Evolutionary conservation across 2,329 filamentous ascomycete genomes (phyloP).

Genomic region (Aspergillus sclerotialis): DNA sequence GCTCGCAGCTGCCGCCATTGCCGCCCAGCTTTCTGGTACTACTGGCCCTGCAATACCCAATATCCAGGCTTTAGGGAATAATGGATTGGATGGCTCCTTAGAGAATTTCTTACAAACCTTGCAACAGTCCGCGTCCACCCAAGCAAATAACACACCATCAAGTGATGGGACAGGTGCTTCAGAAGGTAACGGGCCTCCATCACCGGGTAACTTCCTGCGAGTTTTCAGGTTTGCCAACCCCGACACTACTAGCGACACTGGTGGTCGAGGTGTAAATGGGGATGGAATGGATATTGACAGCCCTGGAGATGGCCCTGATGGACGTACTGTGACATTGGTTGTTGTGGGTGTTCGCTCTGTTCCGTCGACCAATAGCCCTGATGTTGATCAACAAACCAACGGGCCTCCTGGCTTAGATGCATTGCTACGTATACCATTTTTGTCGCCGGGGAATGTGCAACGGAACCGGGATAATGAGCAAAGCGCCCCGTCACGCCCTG

Average conservation of each 20-base stretch:
- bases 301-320: slow-evolving; percentile 37
- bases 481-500: slow-evolving; percentile 46
- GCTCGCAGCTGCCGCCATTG: slow-evolving; percentile 57
- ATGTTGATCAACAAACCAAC: slow-evolving; percentile 38
- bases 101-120: slow-evolving; percentile 58
- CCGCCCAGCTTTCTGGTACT: slow-evolving; percentile 58
- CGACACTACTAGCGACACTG: slow-evolving; percentile 22
- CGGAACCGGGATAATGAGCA: slow-evolving; percentile 40
- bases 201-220: slow-evolving; percentile 60
- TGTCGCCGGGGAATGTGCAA: slow-evolving; percentile 36
- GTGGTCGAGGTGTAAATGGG: slow-evolving; percentile 15
- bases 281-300: slow-evolving; percentile 36
- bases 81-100: slow-evolving; percentile 55
- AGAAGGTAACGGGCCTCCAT: slow-evolving; percentile 36
- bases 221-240: slow-evolving; percentile 61
- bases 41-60: slow-evolving; percentile 50
- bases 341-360: slow-evolving; percentile 64
- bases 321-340: slow-evolving; percentile 60
- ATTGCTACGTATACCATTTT: slow-evolving; percentile 39
- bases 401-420: slow-evolving; percentile 38
- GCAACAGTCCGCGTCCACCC: slow-evolving; percentile 54
- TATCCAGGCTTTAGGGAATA: slow-evolving; percentile 47
- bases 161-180: slow-evolving; percentile 29
- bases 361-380: slow-evolving; percentile 44
- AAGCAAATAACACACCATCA: slow-evolving; percentile 35